Evolutionary conservation across 2,329 filamentous ascomycete genomes (phyloP).

Genomic region (Aspergillus candidus): DNA sequence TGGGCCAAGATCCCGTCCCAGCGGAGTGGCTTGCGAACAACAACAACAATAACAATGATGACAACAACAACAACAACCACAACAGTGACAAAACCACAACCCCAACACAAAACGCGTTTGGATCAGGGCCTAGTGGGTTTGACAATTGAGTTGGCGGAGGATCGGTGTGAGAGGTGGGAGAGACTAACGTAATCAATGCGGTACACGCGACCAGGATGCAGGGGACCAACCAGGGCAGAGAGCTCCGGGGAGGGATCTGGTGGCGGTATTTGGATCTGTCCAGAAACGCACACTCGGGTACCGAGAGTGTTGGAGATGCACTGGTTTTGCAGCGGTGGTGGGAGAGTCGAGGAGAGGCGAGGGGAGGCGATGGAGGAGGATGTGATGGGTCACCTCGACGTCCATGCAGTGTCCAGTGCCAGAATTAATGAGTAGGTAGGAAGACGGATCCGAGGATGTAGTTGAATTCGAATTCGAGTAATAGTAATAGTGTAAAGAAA

Average conservation of each 20-base stretch:
- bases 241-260: slow-evolving; percentile 5
- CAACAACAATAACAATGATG: no score
- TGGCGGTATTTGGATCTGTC: slow-evolving; percentile 2
- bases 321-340: neutral
- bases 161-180: no score
- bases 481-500: neutral
- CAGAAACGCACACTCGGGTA: no score
- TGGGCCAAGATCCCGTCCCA: slow-evolving; percentile 8
- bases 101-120: slow-evolving; percentile 17
- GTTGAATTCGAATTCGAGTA: slow-evolving; percentile 6
- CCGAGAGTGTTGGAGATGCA: no score
- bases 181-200: slow-evolving; percentile 6
- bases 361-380: no score
- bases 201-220: slow-evolving; percentile 14
- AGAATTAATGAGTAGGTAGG: slow-evolving; percentile 7
- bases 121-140: slow-evolving; percentile 1
- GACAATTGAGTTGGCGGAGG: no score
- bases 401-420: no score
- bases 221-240: slow-evolving; percentile 12
- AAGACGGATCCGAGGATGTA: slow-evolving; percentile 4
- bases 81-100: neutral
- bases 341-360: neutral
- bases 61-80: no score
- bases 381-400: no score
- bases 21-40: no score